Evolutionary conservation across 768 basidiomycete genomes (phyloP), one percentile per base, ranked within the genome.

Genomic region (Lactarius psammicola): DNA sequence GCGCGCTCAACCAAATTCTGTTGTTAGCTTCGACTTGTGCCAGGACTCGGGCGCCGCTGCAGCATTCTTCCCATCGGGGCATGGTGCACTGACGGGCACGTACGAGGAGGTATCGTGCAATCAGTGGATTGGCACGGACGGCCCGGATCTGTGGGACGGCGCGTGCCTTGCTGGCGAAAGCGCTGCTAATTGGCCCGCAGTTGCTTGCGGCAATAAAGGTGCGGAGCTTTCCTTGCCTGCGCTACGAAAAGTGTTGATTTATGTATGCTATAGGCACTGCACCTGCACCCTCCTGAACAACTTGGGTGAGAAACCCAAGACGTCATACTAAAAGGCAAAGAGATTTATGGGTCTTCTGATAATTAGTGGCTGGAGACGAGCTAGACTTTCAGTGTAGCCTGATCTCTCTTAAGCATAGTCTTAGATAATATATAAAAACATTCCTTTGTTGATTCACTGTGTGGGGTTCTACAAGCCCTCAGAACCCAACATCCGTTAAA

Each of bases 151-250:
- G 11, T 87, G 74, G 72, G 80, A 74, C 46, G 84, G 84, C 0
- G 77, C 84, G 9, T 86, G 86, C 71, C 75, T 87, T 28, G 74
- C 70, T 3, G 82, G 81, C 5, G 81, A 84, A 71, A 78, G 69
- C 0, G 82, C 83, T 15, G 74, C 71, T 1, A 75, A 78, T 69
- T 87, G 86, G 85, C 85, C 85, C 1, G 67, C 79, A 8, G 60
- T 74, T 68, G 83, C 78, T n/a, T 85, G 85, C 62, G 83, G 82
- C 28, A 86, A 86, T 73, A 70, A 83, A 74, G 85, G 85, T 81
- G 67, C 51, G 60, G 60, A 51, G 17, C 23, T 28, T 18, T 30
- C 26, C 46, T 51, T n/a, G 10, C 44, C 33, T 4, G 2, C 33
- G 5, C 26, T 20, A 8, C 20, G n/a, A 58, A 13, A 10, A 31